A percentile compares a stretch with the other conserved stretches of the same genome.
phyloP scores from a whole-genome alignment of 2,329 filamentous ascomycete genomes.

The Curvularia spicifera region DNA sequence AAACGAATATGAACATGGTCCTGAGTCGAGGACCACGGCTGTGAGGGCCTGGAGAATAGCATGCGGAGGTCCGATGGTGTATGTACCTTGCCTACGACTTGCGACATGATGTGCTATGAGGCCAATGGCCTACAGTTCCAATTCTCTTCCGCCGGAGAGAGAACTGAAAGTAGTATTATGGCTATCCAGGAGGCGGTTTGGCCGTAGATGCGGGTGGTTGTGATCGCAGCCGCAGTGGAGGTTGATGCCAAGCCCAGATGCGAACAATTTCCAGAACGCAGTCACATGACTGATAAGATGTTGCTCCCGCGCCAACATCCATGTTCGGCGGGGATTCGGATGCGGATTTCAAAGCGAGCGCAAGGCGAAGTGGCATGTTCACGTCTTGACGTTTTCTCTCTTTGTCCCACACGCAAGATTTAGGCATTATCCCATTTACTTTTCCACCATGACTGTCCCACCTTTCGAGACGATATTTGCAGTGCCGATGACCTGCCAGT shows the following conservation, averaged over 20 bases:
- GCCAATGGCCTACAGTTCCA: constrained; percentile 30
- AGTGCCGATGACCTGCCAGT: constrained; percentile 89
- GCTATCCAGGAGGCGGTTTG: constrained; percentile 5
- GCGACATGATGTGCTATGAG: constrained; percentile 67
- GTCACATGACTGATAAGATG: constrained; percentile 24
- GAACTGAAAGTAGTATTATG: background rate
- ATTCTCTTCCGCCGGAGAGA: background rate
- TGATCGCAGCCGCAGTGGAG: constrained; percentile 20
- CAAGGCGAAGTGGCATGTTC: constrained; percentile 20
- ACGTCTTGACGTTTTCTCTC: constrained; percentile 14
- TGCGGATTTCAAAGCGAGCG: constrained; percentile 44
- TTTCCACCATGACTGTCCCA: constrained; percentile 40
- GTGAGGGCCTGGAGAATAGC: background rate
- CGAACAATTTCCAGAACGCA: constrained; percentile 23
- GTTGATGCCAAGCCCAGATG: constrained; percentile 23
- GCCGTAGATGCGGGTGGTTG: constrained; percentile 7
- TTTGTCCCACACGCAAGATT: constrained; percentile 6
- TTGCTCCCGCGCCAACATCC: constrained; percentile 3
- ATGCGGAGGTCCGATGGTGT: constrained; percentile 31
- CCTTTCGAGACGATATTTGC: constrained; percentile 82
- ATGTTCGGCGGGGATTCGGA: constrained; percentile 17
- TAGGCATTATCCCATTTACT: background rate
- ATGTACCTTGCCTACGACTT: constrained; percentile 76
- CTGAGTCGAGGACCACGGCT: background rate
- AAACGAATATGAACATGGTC: background rate